phyloP scores from a whole-genome alignment of 1,284 basidiomycete genomes.

The Tilletia horrida region DNA sequence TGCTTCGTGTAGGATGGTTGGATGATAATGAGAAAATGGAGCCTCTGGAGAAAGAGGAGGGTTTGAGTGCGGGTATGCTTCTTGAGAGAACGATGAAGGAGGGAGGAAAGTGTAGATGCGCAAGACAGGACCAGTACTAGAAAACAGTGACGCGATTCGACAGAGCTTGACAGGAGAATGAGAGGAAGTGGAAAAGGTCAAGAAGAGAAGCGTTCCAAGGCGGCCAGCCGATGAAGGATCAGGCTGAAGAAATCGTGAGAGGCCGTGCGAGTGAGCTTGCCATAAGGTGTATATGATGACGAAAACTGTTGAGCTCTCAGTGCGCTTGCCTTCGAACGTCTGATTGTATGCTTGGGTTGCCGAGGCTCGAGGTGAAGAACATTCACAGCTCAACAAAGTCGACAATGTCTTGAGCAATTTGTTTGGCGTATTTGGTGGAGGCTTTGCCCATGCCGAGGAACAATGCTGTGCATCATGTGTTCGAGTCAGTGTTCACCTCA shows the following conservation, averaged over 20 bases:
- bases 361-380: background rate
- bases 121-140: too few species aligned
- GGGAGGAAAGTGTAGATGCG: background rate
- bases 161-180: too few species aligned
- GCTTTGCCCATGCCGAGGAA: constrained; percentile 44
- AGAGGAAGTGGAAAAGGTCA: too few species aligned
- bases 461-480: background rate
- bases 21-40: background rate
- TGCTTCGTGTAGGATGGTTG: background rate
- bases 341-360: background rate
- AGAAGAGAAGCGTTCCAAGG: too few species aligned
- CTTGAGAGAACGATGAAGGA: background rate
- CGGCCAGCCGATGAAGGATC: too few species aligned
- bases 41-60: background rate
- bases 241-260: background rate
- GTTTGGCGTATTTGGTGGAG: constrained; percentile 53
- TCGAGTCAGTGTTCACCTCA: background rate
- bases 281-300: background rate
- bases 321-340: background rate
- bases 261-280: background rate
- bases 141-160: too few species aligned
- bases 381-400: constrained; percentile 30
- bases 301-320: background rate
- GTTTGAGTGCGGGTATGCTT: background rate
- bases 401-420: constrained; percentile 43